Base-by-base conservation (phyloP, 768 basidiomycete species). In the Gloeopeniophorella convolvens region DNA sequence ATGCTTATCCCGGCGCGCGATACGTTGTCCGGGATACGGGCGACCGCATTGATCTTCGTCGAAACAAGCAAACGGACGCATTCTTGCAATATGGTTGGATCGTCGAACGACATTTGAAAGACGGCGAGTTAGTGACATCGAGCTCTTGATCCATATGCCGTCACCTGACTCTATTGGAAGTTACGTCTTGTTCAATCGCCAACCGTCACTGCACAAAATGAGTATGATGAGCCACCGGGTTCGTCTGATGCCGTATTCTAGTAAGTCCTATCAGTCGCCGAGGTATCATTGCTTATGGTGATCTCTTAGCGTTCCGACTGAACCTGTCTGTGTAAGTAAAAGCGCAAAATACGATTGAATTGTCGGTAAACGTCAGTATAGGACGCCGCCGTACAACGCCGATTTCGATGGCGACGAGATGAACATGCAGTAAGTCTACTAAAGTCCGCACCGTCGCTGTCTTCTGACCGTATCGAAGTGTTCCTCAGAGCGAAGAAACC, bases 171-270 rank as follows among this genome's bases (percentile, higher is more conserved):
- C 1, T 11, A 18, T 46, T 32, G 30, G 5, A 54, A 93, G 90
- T 62, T 93, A 74, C 59, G 89, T 97, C 18, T 72, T 99, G 45
- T 98, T 99, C 73, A 98, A 99, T 67, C 94, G 96, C 45, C 96
- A 99, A 65, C 96, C 96, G 10, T 89, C 84, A 77, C 69, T 98
- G 67, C 96, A 99, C 68, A 99, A 99, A 69, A 98, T 98, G 96
- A 95, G 92, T 76, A 98, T 98, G 96, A 98, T 98, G 96, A 89
- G 89, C 67, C 96, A 98, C 72, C 83, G 94, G 30, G 89, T 98
- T 26, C 91, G 88, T 62, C 72, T 98, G 53, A 96, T 98, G 93
- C 89, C 90, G 11, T 97, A 98, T 69, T 98, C 94, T 18, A 98
- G 91, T 94, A 62, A 66, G 91, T 77, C 7, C 11, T 4, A 26